Base-by-base conservation (phyloP, 164 flowering plant species). In the Kingdonia uniflora region DNA sequence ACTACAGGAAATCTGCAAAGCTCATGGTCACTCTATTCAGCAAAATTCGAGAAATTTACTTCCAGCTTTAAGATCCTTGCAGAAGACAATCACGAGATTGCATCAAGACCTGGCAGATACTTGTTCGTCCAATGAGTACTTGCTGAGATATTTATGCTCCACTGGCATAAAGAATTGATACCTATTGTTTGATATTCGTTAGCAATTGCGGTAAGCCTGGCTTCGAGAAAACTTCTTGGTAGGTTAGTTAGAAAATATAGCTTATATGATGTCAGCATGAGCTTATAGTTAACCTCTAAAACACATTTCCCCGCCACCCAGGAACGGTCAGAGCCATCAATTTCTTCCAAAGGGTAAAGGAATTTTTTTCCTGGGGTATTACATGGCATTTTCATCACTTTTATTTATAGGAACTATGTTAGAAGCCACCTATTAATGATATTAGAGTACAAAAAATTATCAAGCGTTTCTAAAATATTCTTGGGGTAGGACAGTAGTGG, bases 31-130 rank as follows among this genome's bases (percentile, higher is more conserved):
- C 49, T 57, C 72, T 14, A 88, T 92, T 68, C 81, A 82, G 62
- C 86, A 81, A 53, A 84, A 82, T 40, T 85, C 76, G 10, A 81
- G 87, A 65, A 80, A 68, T 49, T 63, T 85, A 61, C 94, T 82
- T 52, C 95, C 98, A 23, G 68, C 88, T 48, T 65, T 88, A 38
- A 85, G 84, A 71, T 85, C 96, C 22, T 71, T 88, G 73, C 88
- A 88, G 73, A 86, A 82, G 72, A 73, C 91, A 22, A 76, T 86
- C 14, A 81, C 87, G 16, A 77, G 82, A 64, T 63, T 70, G 33
- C 97, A 88, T 68, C 92, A 82, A 62, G 99, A 92, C 73, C 68
- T 92, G 63, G 79, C 90, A 6, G 95, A 88, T 59, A 81, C 79
- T 20, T 92, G 99, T 72, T 84, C 97, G 25, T 78, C 95, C 24